phyloP scores from a whole-genome alignment of 257 asterid species.

The Eucommia ulmoides region DNA sequence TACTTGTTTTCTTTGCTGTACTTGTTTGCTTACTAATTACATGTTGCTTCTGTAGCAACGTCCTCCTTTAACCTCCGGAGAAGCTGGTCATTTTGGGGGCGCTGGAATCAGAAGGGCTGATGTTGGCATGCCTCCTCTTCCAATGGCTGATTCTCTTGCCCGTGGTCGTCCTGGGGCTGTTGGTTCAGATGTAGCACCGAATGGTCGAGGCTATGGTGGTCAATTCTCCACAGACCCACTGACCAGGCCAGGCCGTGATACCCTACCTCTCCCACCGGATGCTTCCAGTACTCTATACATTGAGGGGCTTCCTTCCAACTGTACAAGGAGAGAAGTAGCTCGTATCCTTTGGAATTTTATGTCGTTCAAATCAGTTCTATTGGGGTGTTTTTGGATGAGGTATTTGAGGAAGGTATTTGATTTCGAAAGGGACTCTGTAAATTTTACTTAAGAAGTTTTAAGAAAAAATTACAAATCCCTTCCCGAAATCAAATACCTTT shows the following conservation, averaged over 20 bases:
- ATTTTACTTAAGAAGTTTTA: too few species aligned
- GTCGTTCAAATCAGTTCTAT: background rate
- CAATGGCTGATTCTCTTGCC: constrained; percentile 18
- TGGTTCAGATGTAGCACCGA: constrained; percentile 22
- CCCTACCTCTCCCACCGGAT: constrained; percentile 42
- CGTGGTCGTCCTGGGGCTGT: constrained; percentile 16
- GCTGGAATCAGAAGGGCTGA: constrained; percentile 21
- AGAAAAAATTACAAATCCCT: too few species aligned
- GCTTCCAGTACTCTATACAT: constrained; percentile 43
- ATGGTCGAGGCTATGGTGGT: constrained; percentile 24
- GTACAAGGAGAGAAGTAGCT: constrained; percentile 43
- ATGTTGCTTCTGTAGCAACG: constrained; percentile 22
- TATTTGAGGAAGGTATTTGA: too few species aligned
- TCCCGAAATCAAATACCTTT: too few species aligned
- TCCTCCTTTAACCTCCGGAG: constrained; percentile 25
- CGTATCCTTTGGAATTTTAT: constrained; percentile 31
- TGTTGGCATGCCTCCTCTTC: constrained; percentile 21
- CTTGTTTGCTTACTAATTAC: constrained; percentile 7
- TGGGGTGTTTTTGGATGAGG: too few species aligned
- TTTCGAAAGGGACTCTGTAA: too few species aligned
- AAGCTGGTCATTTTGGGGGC: constrained; percentile 19
- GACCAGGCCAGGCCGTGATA: constrained; percentile 23
- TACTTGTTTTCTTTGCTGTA: constrained; percentile 2
- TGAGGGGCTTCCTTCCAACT: constrained; percentile 50
- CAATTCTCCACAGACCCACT: constrained; percentile 24